Evolutionary conservation across 257 asterid species (phyloP), one percentile per base, ranked within the genome.

Genomic region (Mentha longifolia): DNA sequence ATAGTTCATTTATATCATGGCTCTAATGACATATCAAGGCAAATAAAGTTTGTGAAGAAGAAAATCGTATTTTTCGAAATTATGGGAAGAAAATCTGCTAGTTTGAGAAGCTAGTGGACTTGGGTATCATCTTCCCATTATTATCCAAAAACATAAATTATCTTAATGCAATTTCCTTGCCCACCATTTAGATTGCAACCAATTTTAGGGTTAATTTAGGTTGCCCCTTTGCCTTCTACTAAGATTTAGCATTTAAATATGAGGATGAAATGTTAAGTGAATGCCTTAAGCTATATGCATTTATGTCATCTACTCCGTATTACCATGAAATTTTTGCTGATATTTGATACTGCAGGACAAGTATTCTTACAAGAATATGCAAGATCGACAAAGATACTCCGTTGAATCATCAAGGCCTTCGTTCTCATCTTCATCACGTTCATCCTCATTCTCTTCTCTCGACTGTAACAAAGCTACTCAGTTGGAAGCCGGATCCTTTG

Each of bases 381-480:
- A 67, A 70, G 97, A 92, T 71, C 83, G 76, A 68, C 95, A 86
- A 63, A 82, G 87, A 76, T 60, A 82, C 61, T 85, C 90, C 37
- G 78, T 89, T 4, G 98, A 92, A 78, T 92, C 91, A 19, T 87
- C 96, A 20, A 72, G 90, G 79, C 85, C 92, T 11, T 92, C 98
- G 22, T 86, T 85, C 81, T 92, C 98, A 31, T 92, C 95, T 50
- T 92, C 96, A 28, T 89, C 98, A 20, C 90, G 81, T 41, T 86
- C 97, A 7, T 92, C 98, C 55, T 89, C 98, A 2, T 87, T 89
- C 86, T 92, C 95, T 13, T 92, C 96, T 56, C 84, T 82, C 3
- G 98, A 92, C 72, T 87, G 83, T 51, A 92, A 85, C 78, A 85
- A 82, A 85, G 77, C 84, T 42, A 43, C 85, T 63, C 95, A 86